Base-by-base conservation (phyloP, 2,329 filamentous ascomycete genomes). In the Trichophaea hybrida region DNA sequence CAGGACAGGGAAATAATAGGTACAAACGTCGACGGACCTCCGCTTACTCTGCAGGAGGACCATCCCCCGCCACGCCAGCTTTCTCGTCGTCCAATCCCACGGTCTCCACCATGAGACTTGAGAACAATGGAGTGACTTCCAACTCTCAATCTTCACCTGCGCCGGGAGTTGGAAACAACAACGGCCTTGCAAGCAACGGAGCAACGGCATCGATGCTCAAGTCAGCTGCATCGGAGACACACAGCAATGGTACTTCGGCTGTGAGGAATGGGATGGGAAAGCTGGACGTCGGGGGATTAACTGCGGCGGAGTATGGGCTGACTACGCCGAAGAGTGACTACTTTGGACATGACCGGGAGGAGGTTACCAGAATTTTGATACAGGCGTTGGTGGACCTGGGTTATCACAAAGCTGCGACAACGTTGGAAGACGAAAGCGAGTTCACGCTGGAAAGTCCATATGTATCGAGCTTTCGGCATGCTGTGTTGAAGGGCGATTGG, bases 301-400 rank as follows among this genome's bases (percentile, higher is more conserved):
- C 71, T 57, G 67, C 69, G 8, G 63, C 67, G 4, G 24, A 24
- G 24, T 65, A 63, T 43, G 62, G 68, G 17, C 61, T 68, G 32
- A 55, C 62, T 44, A 59, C 59, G 51, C 61, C 50, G 59, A 64
- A 56, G 24, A 48, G 56, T 44, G 60, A 64, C 52, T 97, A 94
- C 71, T 85, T 83, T 69, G 90, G 89, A 15, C 91, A 97, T 70
- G 82, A 93, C 70, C 82, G 88, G 70, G 89, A 95, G 75, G 91
- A 98, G 74, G 85, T 97, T 49, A 94, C 91, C 4, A 79, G 93
- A 57, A 85, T 97, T 64, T 74, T 98, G 68, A 93, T 98, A 69
- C 93, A 98, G 73, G 86, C 89, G 38, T 74, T 98, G 65, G 81
- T 83, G 31, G 91, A 96, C 71, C 78, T 98, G 74, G 93, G 93